phyloP scores from a whole-genome alignment of 805 yeast species.

The Isabelozyma pseudorhagii region DNA sequence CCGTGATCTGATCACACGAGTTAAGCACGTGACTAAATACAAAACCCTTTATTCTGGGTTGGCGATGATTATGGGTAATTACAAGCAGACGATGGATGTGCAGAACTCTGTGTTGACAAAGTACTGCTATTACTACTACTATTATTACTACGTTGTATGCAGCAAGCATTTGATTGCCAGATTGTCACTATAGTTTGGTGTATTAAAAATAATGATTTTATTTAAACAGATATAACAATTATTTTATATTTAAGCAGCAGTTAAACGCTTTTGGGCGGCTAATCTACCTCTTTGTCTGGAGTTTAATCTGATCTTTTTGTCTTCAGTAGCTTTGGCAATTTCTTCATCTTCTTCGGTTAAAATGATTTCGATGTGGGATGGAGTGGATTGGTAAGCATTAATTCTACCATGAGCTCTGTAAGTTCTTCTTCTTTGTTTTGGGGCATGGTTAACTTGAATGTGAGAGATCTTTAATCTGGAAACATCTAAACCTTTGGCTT shows the following conservation, averaged over 20 bases:
- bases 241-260: slow-evolving; percentile 44
- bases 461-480: slow-evolving; percentile 92
- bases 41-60: too few species aligned
- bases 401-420: slow-evolving; percentile 99
- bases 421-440: slow-evolving; percentile 99
- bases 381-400: slow-evolving; percentile 98
- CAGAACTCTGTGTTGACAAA: too few species aligned
- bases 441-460: slow-evolving; percentile 99
- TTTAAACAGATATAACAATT: background rate
- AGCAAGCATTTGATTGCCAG: too few species aligned
- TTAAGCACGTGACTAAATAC: background rate
- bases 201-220: background rate
- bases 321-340: slow-evolving; percentile 87
- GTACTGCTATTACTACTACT: too few species aligned
- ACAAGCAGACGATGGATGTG: too few species aligned
- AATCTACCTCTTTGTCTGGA: slow-evolving; percentile 92
- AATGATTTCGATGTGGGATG: slow-evolving; percentile 98
- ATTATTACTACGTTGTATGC: too few species aligned
- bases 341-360: slow-evolving; percentile 93
- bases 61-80: too few species aligned
- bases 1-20: background rate
- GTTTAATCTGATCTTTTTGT: slow-evolving; percentile 65
- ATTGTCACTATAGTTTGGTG: background rate
- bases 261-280: slow-evolving; percentile 81
- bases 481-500: slow-evolving; percentile 95